phyloP scores from a whole-genome alignment of 768 basidiomycete species.

The Daedalea quercina region DNA sequence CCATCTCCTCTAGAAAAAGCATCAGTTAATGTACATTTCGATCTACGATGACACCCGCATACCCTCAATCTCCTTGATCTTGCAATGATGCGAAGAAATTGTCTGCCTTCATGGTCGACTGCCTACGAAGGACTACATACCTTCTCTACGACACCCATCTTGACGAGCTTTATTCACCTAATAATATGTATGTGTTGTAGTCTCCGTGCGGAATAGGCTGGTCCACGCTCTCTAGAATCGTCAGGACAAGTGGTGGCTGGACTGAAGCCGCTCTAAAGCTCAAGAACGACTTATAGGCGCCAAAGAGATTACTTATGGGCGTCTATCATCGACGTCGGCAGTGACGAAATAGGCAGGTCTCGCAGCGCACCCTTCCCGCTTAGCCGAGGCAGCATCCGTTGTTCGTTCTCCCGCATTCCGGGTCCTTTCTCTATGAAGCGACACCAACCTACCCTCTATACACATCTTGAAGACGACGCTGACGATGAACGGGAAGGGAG shows the following conservation, averaged over 20 bases:
- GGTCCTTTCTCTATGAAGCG: conserved; percentile 31
- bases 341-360: not conserved
- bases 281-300: not conserved
- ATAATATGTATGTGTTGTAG: not conserved
- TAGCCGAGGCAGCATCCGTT: not conserved
- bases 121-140: conserved; percentile 24
- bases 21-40: not conserved
- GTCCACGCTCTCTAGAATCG: no score
- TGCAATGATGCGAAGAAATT: not conserved
- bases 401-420: not conserved
- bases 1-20: conserved; percentile 80
- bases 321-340: not conserved
- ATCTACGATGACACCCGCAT: not conserved
- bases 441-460: conserved; percentile 64
- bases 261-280: no score
- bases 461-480: conserved; percentile 52
- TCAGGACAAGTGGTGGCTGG: no score
- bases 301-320: not conserved
- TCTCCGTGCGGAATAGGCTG: no score
- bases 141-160: conserved; percentile 95
- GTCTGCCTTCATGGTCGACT: not conserved
- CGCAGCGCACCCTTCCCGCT: no score
- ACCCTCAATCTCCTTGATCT: conserved; percentile 98
- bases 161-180: conserved; percentile 16
- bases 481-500: conserved; percentile 44